A percentile compares a stretch with the other conserved stretches of the same genome.
These are phyloP conservation scores for Picea sitchensis DNA, from an alignment of 75 land plant genomes.

Conservation along the genomic window DNA sequence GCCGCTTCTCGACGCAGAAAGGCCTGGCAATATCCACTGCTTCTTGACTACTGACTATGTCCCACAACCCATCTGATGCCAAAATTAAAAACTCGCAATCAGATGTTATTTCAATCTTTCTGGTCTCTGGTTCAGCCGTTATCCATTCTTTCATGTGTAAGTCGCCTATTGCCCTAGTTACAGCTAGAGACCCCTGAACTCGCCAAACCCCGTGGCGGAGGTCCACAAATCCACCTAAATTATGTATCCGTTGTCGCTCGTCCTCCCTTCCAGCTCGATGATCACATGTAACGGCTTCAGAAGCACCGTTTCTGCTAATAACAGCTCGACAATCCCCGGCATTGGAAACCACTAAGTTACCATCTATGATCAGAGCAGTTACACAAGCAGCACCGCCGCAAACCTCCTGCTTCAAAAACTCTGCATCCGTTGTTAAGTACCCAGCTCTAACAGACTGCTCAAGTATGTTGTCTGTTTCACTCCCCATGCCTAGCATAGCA, in stretches of 20 bases:
- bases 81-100: slow-evolving; percentile 59
- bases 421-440: slow-evolving; percentile 56
- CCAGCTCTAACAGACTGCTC: slow-evolving; percentile 51
- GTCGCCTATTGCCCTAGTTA: slow-evolving; percentile 68
- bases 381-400: neutral
- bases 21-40: slow-evolving; percentile 48
- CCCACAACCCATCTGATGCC: slow-evolving; percentile 83
- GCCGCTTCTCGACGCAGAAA: slow-evolving; percentile 22
- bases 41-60: slow-evolving; percentile 60
- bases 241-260: slow-evolving; percentile 46
- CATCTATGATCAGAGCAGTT: slow-evolving; percentile 26
- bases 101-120: slow-evolving; percentile 20
- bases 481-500: too few relatives aligned
- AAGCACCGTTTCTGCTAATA: slow-evolving; percentile 50
- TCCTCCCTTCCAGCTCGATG: slow-evolving; percentile 48
- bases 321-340: slow-evolving; percentile 75
- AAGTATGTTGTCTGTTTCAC: slow-evolving; percentile 11
- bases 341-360: slow-evolving; percentile 50
- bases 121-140: slow-evolving; percentile 51
- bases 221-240: slow-evolving; percentile 58
- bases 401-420: slow-evolving; percentile 46
- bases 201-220: slow-evolving; percentile 54
- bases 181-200: slow-evolving; percentile 57
- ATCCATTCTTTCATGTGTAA: slow-evolving; percentile 53
- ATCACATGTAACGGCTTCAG: slow-evolving; percentile 43